These are phyloP conservation scores for Rhizopus delemar DNA, from an alignment of 371 early-diverging fungal species.

Conservation along the genomic window DNA sequence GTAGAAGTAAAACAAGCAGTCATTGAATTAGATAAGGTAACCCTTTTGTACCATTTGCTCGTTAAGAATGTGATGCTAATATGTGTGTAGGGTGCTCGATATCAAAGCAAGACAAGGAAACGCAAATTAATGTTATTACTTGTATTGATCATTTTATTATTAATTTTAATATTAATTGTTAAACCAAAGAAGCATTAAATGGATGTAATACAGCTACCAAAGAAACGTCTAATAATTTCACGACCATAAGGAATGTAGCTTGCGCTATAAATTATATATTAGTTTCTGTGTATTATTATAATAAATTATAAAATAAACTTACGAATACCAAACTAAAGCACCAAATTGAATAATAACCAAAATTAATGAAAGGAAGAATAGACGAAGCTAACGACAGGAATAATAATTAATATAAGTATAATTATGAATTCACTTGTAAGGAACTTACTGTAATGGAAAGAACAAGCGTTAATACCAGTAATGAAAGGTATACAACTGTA, in stretches of 20 bases:
- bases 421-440: neutral
- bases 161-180: constrained; percentile 66
- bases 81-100: constrained; percentile 52
- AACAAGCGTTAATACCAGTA: constrained; percentile 34
- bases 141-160: constrained; percentile 57
- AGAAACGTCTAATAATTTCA: constrained; percentile 49
- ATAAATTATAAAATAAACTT: constrained; percentile 28
- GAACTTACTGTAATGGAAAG: constrained; percentile 36
- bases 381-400: constrained; percentile 34
- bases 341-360: constrained; percentile 80
- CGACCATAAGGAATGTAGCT: constrained; percentile 58
- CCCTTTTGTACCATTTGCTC: neutral
- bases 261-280: constrained; percentile 28
- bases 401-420: neutral
- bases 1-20: constrained; percentile 83
- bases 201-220: constrained; percentile 51
- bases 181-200: constrained; percentile 56
- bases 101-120: constrained; percentile 67
- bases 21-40: constrained; percentile 81
- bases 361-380: constrained; percentile 67
- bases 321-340: constrained; percentile 86
- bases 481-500: constrained; percentile 28
- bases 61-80: neutral
- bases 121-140: constrained; percentile 66
- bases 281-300: neutral